Evolutionary conservation across 176 grass and related monocot genomes (phyloP), one percentile per base, ranked within the genome.

Genomic region (Ensete glaucum): DNA sequence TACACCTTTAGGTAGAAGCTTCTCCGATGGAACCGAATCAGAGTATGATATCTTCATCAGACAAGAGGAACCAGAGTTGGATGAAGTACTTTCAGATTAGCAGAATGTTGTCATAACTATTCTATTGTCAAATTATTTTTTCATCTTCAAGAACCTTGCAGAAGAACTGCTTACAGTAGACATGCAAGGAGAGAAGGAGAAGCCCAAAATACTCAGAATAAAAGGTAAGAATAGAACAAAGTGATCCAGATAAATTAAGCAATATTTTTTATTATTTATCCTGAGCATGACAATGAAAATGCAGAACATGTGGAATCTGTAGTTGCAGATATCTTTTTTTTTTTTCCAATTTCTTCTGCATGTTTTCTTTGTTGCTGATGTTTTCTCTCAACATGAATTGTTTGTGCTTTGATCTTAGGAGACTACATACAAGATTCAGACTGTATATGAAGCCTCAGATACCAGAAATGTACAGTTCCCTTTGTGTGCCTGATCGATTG

Each of bases 81-180:
- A 87, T 70, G 85, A 87, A 62, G 87, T 90, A 12, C 72, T 90
- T 56, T 87, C 85, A 59, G 82, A 90, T 84, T 90, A 87, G 60
- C 13, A n/a, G 78, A 73, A 50, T 82, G 79, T 70, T 69, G 62
- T 50, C 67, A 20, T 70, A 24, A 70, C 67, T 13, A 29, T 14
- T 14, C 16, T 69, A 51, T 50, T 16, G 10, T 70, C 43, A 21
- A 70, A 50, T 50, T 70, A 34, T 70, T 16, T 67, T 13, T 67
- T 7, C 26, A 43, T 67, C 25, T 11, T 22, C 10, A 9, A 20
- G 62, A 24, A 64, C 22, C 9, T 64, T 64, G 62, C n/a, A 11
- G 62, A 10, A 9, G 62, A 2, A 12, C 19, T 64, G 62, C 62
- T 34, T 34, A 29, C 23, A 67, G 67, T 50, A 17, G 11, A 49